Percentiles rank a stretch among this genome's conserved stretches.
Evolutionary conservation across 2,329 filamentous ascomycete species (phyloP).

Genomic region (Chrysoporthe austroafricana): DNA sequence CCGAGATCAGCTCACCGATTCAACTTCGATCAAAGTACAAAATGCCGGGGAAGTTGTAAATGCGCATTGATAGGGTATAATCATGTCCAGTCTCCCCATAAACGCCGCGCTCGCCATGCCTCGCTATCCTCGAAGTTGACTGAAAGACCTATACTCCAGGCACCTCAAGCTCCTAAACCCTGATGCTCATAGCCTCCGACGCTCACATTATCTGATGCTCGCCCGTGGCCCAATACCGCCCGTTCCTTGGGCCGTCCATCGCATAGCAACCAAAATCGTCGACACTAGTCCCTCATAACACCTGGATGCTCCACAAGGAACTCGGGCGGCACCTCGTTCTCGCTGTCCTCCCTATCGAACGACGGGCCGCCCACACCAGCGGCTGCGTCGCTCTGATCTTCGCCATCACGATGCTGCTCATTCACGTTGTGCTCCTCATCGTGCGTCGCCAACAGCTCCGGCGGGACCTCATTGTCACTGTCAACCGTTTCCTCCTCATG

Average conservation of each 20-base stretch:
- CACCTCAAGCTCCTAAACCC: too few species aligned
- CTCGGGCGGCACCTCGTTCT: conserved; percentile 56
- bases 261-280: background rate
- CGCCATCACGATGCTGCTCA: conserved; percentile 7
- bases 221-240: background rate
- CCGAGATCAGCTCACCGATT: background rate
- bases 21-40: background rate
- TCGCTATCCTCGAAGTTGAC: background rate
- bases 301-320: conserved; percentile 52
- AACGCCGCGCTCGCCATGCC: conserved; percentile 1
- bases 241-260: background rate
- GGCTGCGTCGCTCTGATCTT: background rate
- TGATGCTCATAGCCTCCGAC: background rate
- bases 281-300: conserved; percentile 24
- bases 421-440: conserved; percentile 31
- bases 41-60: background rate
- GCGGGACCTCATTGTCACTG: conserved; percentile 47
- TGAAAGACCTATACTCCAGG: background rate
- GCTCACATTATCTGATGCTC: background rate
- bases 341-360: conserved; percentile 41
- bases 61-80: conserved; percentile 13
- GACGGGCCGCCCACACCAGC: background rate
- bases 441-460: conserved; percentile 44
- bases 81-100: background rate
- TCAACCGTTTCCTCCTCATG: conserved; percentile 30